Evolutionary conservation across 192 early-diverging fungal species (phyloP).

Genomic region (Chytriomyces confervae): DNA sequence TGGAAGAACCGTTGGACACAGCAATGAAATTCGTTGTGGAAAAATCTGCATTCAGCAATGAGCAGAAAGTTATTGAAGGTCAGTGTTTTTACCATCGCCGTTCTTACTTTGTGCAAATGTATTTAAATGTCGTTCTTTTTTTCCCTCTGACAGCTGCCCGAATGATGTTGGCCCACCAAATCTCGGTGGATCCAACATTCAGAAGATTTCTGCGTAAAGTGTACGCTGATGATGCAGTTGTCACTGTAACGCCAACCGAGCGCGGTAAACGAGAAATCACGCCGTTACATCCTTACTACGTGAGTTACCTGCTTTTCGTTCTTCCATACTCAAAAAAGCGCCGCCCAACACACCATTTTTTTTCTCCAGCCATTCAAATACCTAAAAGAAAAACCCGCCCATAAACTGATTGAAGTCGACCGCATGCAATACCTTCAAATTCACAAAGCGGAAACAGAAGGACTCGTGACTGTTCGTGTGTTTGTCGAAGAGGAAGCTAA

Average conservation of each 20-base stretch:
- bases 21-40: constrained; percentile 59
- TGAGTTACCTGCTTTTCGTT: constrained; percentile 22
- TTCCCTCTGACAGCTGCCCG: constrained; percentile 57
- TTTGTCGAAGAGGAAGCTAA: constrained; percentile 55
- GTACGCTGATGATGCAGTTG: constrained; percentile 70
- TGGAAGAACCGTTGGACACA: constrained; percentile 55
- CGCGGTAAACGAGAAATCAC: constrained; percentile 80
- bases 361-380: constrained; percentile 79
- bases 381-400: constrained; percentile 74
- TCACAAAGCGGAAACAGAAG: constrained; percentile 72
- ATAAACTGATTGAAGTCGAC: constrained; percentile 57
- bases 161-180: constrained; percentile 73
- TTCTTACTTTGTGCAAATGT: not conserved
- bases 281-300: constrained; percentile 74
- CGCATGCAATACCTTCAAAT: constrained; percentile 80
- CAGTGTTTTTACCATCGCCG: not conserved
- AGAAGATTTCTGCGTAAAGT: constrained; percentile 75
- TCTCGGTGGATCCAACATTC: constrained; percentile 79
- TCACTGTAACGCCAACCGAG: constrained; percentile 80
- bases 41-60: constrained; percentile 47
- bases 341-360: not conserved
- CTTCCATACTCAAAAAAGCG: not conserved
- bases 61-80: constrained; percentile 62
- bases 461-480: constrained; percentile 69
- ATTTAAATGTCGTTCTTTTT: constrained; percentile 27